Conservation (phyloP, 2,329 filamentous ascomycete genomes). For the Myriosclerotinia curreyana region DNA sequence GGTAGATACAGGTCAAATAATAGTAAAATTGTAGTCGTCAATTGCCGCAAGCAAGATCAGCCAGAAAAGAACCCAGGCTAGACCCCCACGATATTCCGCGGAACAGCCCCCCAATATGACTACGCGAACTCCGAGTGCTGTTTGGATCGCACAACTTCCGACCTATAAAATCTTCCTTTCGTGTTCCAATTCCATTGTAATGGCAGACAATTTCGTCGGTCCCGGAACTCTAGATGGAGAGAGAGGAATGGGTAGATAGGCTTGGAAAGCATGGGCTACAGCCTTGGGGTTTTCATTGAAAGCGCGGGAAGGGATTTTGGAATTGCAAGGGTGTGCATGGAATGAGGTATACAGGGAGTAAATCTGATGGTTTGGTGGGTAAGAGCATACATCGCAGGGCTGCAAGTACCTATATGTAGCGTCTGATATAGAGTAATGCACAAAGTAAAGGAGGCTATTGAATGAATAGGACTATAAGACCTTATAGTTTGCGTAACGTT, state of each 20-base stretch:
- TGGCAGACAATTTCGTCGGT: not conserved
- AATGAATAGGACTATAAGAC: too few species aligned
- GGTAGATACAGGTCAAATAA: not conserved
- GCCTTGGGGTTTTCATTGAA: too few species aligned
- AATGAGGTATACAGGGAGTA: too few species aligned
- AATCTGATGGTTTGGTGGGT: too few species aligned
- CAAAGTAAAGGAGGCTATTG: too few species aligned
- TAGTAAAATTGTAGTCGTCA: not conserved
- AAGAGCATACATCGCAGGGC: too few species aligned
- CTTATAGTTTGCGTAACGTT: too few species aligned
- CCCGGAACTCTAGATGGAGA: not conserved
- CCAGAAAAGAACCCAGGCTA: not conserved
- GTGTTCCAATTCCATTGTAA: not conserved
- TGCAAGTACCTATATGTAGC: too few species aligned
- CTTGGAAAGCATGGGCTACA: slow-evolving; percentile 4
- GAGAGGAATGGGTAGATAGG: not conserved
- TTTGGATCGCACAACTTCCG: slow-evolving; percentile 9
- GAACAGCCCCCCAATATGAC: not conserved
- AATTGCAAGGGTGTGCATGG: too few species aligned
- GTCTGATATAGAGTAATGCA: too few species aligned
- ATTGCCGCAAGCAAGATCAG: not conserved
- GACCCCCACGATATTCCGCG: not conserved
- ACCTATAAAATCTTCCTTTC: not conserved
- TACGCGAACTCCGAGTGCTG: not conserved
- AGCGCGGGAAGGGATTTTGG: too few species aligned